Percentiles rank a stretch among this genome's conserved stretches.
Conservation (phyloP, 2,329 filamentous ascomycete genomes). For the Fusarium solani-melongenae region DNA sequence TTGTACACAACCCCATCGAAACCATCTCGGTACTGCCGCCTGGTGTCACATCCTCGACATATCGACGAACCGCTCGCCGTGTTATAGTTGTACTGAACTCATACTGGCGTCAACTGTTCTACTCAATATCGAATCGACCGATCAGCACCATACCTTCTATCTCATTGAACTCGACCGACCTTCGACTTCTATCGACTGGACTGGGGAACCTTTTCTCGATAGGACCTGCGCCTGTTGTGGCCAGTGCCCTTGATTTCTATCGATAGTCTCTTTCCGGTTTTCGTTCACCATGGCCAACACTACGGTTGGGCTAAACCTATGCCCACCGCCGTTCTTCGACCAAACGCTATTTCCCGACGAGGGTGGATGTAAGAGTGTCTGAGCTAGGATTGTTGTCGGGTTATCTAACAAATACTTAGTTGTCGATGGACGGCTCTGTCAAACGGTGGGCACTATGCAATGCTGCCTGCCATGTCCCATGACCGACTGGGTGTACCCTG, state of each 20-base stretch:
- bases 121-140: background rate
- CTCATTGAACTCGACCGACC: constrained; percentile 2
- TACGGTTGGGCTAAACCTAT: constrained; percentile 59
- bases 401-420: constrained; percentile 54
- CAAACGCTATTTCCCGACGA: constrained; percentile 66
- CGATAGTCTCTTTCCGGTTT: background rate
- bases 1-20: constrained; percentile 18
- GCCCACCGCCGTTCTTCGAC: constrained; percentile 77
- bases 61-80: constrained; percentile 7
- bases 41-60: constrained; percentile 10
- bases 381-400: background rate
- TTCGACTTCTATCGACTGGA: background rate
- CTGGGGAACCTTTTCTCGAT: background rate
- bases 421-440: constrained; percentile 65
- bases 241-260: background rate
- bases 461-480: constrained; percentile 95
- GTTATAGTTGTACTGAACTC: constrained; percentile 1
- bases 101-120: background rate
- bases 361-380: constrained; percentile 70
- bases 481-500: constrained; percentile 78
- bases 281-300: constrained; percentile 44
- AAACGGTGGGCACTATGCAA: constrained; percentile 59
- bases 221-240: constrained; percentile 17
- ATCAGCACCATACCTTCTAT: background rate
- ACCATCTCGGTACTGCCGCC: constrained; percentile 13